Base-by-base conservation (phyloP, 2,329 filamentous ascomycete genomes). In the Didymella pinodella region DNA sequence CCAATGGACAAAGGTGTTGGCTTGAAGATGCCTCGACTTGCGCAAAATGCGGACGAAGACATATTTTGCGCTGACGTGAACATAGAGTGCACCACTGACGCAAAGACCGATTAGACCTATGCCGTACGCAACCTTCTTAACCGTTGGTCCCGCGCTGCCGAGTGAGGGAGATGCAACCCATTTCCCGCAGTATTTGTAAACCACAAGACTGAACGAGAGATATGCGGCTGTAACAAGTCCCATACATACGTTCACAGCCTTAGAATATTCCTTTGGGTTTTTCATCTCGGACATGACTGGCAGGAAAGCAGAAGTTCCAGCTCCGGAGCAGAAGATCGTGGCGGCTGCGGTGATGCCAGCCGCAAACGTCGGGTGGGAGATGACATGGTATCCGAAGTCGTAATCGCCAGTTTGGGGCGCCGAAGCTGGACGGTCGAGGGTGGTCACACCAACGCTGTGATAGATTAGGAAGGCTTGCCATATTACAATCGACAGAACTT, bases 211-310 rank as follows among this genome's bases (percentile, higher is more conserved):
- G 68, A 88, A 86, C 31, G 82, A 80, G 11, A 88, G 77, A 66
- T 89, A 89, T 0, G 83, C 82, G 0, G 82, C 81, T 0, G 82
- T 84, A 4, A 87, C 85, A 45, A 88, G 72, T 8, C 75, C 79
- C 85, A 87, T 87, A 72, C 84, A 86, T 14, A 83, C 73, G 66
- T 83, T 87, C 0, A 89, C 78, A 0, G 87, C 83, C 71, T 88
- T 88, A 59, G 81, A 81, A 72, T 85, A 89, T 64, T 88, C 84
- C 20, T 78, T 79, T 0, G 87, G 86, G 29, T 81, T 79, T 28
- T 61, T 79, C 86, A 90, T 90, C 75, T 90, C 88, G 0, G 83
- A 85, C 52, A 89, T 89, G 57, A 90, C 85, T 4, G 86, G 85
- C 1, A 89, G 75, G 67, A 88, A 89, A 1, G 85, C 85, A 0